Evolutionary conservation across 805 yeast species (phyloP).

Genomic region (Clavispora carvajalis): DNA sequence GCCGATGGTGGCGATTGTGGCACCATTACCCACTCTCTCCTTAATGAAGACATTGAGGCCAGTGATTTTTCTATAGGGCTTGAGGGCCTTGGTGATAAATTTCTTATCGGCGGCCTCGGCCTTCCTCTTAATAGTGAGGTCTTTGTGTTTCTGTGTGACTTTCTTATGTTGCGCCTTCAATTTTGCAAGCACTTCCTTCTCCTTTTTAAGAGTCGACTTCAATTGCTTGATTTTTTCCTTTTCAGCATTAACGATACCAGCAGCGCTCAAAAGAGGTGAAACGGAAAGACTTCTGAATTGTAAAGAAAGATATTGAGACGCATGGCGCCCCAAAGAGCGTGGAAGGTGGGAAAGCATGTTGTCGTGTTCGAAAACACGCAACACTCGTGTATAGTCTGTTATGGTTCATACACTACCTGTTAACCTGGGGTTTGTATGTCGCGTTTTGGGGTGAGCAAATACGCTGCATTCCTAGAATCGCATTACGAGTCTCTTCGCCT

Average conservation of each 20-base stretch:
- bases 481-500: too few relatives aligned
- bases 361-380: background rate
- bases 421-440: background rate
- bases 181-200: conserved; percentile 11
- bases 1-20: conserved; percentile 11
- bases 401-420: too few relatives aligned
- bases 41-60: conserved; percentile 22
- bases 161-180: conserved; percentile 7
- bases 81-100: conserved; percentile 18
- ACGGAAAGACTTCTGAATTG: background rate
- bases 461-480: too few relatives aligned
- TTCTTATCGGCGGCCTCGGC: conserved; percentile 8
- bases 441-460: background rate
- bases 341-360: background rate
- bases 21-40: conserved; percentile 13
- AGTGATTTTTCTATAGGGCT: conserved; percentile 19
- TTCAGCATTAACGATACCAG: background rate
- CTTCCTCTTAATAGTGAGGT: conserved; percentile 7
- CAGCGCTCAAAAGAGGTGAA: background rate
- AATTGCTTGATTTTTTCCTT: conserved; percentile 18
- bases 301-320: background rate
- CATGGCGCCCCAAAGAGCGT: background rate
- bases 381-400: background rate
- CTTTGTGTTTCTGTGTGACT: conserved; percentile 12
- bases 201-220: conserved; percentile 8